These are phyloP conservation scores for Gaeumannomyces sp. DNA, from an alignment of 2,329 filamentous ascomycete genomes.

Conservation along the genomic window DNA sequence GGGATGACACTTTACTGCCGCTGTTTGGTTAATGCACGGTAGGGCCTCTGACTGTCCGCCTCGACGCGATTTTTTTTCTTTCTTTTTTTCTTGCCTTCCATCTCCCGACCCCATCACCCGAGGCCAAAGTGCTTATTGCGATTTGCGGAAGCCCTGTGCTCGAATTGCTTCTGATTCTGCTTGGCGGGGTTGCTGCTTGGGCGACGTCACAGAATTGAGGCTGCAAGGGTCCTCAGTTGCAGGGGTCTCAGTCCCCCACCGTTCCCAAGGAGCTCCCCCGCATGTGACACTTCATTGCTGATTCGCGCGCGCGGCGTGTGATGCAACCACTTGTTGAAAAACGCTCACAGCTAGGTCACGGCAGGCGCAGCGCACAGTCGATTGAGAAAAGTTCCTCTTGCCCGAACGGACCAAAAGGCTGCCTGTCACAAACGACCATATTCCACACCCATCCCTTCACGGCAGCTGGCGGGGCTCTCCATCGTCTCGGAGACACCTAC, in stretches of 20 bases:
- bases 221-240: too few species aligned
- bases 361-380: neutral
- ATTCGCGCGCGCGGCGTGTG: neutral
- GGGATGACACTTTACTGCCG: neutral
- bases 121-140: neutral
- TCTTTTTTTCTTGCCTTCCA: too few species aligned
- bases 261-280: too few species aligned
- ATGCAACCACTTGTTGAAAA: neutral
- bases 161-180: neutral
- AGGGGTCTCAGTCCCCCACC: neutral
- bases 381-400: conserved; percentile 4
- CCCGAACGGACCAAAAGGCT: neutral
- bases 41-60: too few species aligned
- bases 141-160: too few species aligned
- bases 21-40: neutral
- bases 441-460: neutral
- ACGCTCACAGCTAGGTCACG: neutral
- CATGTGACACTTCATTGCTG: too few species aligned
- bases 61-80: too few species aligned
- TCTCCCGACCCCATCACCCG: too few species aligned
- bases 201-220: neutral
- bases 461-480: neutral
- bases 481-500: neutral
- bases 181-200: neutral
- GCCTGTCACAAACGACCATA: too few species aligned